Evolutionary conservation across 768 basidiomycete genomes (phyloP).

Genomic region (Pleurotus tuber-regium): DNA sequence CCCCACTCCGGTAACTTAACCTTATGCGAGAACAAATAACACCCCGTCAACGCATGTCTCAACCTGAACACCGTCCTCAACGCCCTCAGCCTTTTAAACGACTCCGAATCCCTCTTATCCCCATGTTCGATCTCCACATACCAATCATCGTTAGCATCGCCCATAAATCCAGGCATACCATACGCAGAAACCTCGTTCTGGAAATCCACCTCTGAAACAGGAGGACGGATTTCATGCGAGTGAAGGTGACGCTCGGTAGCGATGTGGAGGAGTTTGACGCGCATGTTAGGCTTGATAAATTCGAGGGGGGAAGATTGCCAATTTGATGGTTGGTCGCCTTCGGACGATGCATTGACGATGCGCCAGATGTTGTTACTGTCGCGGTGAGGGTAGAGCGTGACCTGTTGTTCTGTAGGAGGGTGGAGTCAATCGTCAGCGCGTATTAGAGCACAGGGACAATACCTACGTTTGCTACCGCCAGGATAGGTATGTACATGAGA

Average conservation of each 20-base stretch:
- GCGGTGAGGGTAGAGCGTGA: slow-evolving; percentile 98
- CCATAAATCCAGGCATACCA: slow-evolving; percentile 79
- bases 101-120: slow-evolving; percentile 60
- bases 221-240: slow-evolving; percentile 93
- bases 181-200: slow-evolving; percentile 98
- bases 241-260: slow-evolving; percentile 85
- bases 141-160: slow-evolving; percentile 95
- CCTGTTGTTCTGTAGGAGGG: slow-evolving; percentile 78
- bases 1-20: slow-evolving; percentile 98
- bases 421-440: slow-evolving; percentile 5
- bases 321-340: slow-evolving; percentile 33
- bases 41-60: slow-evolving; percentile 83
- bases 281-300: slow-evolving; percentile 62
- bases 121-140: slow-evolving; percentile 81
- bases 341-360: slow-evolving; percentile 70
- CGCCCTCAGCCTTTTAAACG: slow-evolving; percentile 70
- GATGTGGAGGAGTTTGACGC: slow-evolving; percentile 81
- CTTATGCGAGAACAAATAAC: slow-evolving; percentile 97
- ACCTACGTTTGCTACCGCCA: slow-evolving; percentile 80
- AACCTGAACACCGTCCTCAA: slow-evolving; percentile 81
- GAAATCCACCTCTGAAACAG: slow-evolving; percentile 96
- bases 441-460: neutral
- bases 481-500: slow-evolving; percentile 93
- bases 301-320: slow-evolving; percentile 54
- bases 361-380: slow-evolving; percentile 96